Conservation (phyloP, 805 yeast genomes). For the Scheffersomyces spartinae region DNA sequence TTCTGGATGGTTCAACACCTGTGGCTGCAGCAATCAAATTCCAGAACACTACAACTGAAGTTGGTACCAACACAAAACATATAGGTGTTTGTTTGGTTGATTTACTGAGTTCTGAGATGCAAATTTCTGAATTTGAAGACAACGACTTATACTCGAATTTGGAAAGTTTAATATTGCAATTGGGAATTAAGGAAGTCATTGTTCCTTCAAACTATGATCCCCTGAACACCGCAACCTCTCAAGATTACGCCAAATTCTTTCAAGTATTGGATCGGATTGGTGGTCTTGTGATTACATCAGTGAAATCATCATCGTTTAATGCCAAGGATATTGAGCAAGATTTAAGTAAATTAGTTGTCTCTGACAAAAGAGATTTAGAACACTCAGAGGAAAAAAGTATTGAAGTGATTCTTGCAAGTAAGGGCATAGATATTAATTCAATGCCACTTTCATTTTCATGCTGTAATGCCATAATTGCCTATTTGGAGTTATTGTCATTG, state of each 20-base stretch:
- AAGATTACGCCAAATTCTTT: constrained; percentile 51
- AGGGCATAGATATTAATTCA: too few species aligned
- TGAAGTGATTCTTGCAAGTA: constrained; percentile 39
- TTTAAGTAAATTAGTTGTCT: constrained; percentile 50
- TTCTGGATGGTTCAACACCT: constrained; percentile 32
- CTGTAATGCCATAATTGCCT: constrained; percentile 56
- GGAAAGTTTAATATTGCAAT: constrained; percentile 77
- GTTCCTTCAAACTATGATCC: constrained; percentile 33
- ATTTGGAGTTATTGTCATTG: constrained; percentile 53
- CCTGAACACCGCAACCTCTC: constrained; percentile 29
- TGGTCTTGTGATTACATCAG: constrained; percentile 56
- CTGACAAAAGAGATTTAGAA: constrained; percentile 11
- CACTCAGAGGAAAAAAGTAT: constrained; percentile 16
- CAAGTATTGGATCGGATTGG: constrained; percentile 67
- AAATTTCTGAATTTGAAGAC: constrained; percentile 72
- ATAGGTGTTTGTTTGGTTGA: constrained; percentile 79
- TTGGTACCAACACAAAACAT: too few species aligned
- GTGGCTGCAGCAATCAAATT: constrained; percentile 29
- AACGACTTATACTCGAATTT: constrained; percentile 79
- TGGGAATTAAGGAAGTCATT: constrained; percentile 80
- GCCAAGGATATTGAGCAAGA: constrained; percentile 69
- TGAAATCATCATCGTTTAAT: constrained; percentile 45
- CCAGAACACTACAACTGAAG: too few species aligned
- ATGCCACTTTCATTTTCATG: constrained; percentile 59
- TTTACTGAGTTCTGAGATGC: constrained; percentile 52